phyloP scores from a whole-genome alignment of 495 filamentous ascomycete genomes.

The Penicillium goetzii region DNA sequence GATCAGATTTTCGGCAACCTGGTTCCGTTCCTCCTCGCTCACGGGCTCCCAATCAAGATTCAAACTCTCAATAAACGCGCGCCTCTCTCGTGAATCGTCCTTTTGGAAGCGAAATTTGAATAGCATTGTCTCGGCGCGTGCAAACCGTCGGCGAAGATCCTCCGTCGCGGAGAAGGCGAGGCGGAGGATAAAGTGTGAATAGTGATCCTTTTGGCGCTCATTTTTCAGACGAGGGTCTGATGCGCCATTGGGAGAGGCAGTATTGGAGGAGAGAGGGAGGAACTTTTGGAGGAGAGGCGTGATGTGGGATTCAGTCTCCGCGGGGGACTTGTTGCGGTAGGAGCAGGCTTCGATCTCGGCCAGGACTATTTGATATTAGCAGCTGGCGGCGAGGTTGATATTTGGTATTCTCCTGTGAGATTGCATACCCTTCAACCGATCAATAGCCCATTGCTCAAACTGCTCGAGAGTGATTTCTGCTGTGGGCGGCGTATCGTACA shows the following conservation, averaged over 20 bases:
- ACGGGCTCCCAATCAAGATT: constrained; percentile 83
- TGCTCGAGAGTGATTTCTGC: constrained; percentile 95
- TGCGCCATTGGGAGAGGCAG: constrained; percentile 57
- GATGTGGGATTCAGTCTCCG: constrained; percentile 80
- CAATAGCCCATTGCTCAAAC: constrained; percentile 99
- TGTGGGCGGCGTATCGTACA: constrained; percentile 86
- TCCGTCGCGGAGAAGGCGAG: constrained; percentile 91
- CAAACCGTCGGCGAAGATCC: constrained; percentile 87
- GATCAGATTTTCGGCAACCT: constrained; percentile 55
- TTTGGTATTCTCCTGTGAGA: not conserved
- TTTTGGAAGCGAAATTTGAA: constrained; percentile 78
- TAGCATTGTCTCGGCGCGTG: constrained; percentile 82
- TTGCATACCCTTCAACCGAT: constrained; percentile 72
- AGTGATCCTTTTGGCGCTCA: constrained; percentile 95
- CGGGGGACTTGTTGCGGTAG: constrained; percentile 82
- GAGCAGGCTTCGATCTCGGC: constrained; percentile 94
- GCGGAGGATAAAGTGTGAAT: constrained; percentile 95
- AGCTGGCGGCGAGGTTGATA: not conserved
- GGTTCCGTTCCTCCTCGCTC: constrained; percentile 70
- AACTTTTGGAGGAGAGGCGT: constrained; percentile 80
- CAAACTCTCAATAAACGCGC: constrained; percentile 75
- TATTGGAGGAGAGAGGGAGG: constrained; percentile 80
- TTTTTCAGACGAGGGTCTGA: constrained; percentile 56
- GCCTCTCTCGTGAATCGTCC: constrained; percentile 70
- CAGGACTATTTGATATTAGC: constrained; percentile 63